Evolutionary conservation across 345 rosid species (phyloP), one percentile per base, ranked within the genome.

Genomic region (Pseudoturritis turrita): DNA sequence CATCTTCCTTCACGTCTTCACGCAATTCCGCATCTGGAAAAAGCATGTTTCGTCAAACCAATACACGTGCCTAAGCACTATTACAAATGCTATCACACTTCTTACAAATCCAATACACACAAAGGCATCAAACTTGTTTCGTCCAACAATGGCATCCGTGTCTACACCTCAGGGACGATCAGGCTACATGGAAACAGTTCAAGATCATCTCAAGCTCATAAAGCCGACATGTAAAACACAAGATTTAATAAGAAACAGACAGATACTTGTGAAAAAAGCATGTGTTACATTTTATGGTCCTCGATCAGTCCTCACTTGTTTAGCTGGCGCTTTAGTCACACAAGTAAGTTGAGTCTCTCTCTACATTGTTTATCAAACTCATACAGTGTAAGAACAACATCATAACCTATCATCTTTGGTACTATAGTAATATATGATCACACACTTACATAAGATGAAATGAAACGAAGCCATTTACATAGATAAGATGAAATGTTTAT

Each of bases 1-100:
- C 77, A 77, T 72, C 80, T 77, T 72, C 80, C 80, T 41, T 77
- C 80, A 17, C 77, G 59, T 26, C 80, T 77, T 22, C 80, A 77
- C 31, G 80, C 80, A 15, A 65, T 59, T 59, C 73, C 77, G 0
- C 46, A 77, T 3, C 25, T 77, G 2, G 77, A 71, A 52, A 77
- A 77, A 7, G 15, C 73, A 51, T 77, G 80, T 71, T 65, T 59
- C 7, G 19, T 77, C 31, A 77, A 59, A 58, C 77, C 77, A 56
- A 7, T 72, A 49, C 73, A 72, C 59, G 73, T 77, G 0, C 77
- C 80, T 1, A 65, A 66, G 2, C 58, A 59, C 52, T 72, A 58
- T 25, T 19, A 26, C 1, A 58, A 19, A 28, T 71, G 63, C 10
- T 43, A 65, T 19, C 59, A 29, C 29, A 13, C 46, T n/a, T 37